phyloP scores from a whole-genome alignment of 2,329 filamentous ascomycete species.

The Aphanocladium album region DNA sequence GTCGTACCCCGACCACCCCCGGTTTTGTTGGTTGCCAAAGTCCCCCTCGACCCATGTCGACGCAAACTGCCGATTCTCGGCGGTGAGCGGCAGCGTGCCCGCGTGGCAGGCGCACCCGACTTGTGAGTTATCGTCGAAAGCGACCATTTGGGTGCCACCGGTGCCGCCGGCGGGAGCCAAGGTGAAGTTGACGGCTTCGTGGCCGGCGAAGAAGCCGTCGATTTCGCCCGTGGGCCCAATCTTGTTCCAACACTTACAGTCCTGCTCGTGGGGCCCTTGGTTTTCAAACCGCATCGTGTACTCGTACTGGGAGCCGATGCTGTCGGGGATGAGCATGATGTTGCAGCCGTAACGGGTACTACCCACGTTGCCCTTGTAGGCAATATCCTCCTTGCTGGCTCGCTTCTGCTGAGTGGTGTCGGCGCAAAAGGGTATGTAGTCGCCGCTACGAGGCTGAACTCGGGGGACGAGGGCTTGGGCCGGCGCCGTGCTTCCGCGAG shows the following conservation, averaged over 20 bases:
- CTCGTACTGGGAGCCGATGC: conserved; percentile 35
- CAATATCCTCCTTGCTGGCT: conserved; percentile 40
- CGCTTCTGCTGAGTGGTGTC: too few species aligned
- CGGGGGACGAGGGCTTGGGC: too few species aligned
- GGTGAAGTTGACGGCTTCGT: conserved; percentile 36
- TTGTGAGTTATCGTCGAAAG: conserved; percentile 42
- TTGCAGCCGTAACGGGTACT: conserved; percentile 45
- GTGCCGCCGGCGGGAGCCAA: too few species aligned
- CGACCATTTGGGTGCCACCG: conserved; percentile 36
- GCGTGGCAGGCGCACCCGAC: conserved; percentile 41
- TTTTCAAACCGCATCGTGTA: conserved; percentile 39
- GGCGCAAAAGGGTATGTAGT: too few species aligned
- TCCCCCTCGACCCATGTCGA: conserved; percentile 49
- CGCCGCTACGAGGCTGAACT: too few species aligned
- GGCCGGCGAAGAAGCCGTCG: conserved; percentile 44
- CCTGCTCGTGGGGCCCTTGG: conserved; percentile 28
- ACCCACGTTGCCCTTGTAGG: conserved; percentile 42
- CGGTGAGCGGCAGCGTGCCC: conserved; percentile 29
- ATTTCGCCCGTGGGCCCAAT: conserved; percentile 40
- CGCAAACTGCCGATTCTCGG: conserved; percentile 36
- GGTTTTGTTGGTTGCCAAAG: conserved; percentile 41
- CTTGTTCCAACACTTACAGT: conserved; percentile 48
- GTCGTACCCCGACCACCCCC: too few species aligned
- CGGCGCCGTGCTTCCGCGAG: too few species aligned
- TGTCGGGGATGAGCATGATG: conserved; percentile 39